Evolutionary conservation across 2,329 filamentous ascomycete genomes (phyloP).

Genomic region (Diaporthe sp.): DNA sequence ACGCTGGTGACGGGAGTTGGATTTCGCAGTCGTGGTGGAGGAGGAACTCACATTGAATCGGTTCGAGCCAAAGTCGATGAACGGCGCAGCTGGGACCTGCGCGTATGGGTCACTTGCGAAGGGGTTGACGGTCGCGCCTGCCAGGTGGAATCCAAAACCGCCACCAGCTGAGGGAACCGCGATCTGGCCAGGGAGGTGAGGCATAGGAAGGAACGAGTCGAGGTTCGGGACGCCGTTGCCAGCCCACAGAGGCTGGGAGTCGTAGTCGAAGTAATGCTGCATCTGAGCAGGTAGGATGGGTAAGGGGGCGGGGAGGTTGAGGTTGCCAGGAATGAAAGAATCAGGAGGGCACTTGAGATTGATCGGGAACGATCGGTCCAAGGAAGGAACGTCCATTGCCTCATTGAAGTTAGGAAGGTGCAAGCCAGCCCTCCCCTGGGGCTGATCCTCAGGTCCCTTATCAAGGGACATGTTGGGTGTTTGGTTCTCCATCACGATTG

Average conservation of each 20-base stretch:
- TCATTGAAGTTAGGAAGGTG: neutral
- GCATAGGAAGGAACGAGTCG: conserved; percentile 12
- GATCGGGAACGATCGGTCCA: neutral
- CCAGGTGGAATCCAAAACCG: neutral
- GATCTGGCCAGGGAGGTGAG: neutral
- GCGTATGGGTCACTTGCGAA: neutral
- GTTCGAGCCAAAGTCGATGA: neutral
- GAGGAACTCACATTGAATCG: conserved; percentile 5
- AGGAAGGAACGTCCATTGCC: neutral
- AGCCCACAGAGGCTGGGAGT: conserved; percentile 23
- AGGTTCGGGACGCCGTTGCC: neutral
- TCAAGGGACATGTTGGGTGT: accelerated
- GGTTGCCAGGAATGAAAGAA: neutral
- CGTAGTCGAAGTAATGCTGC: conserved; percentile 5
- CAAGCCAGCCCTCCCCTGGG: neutral
- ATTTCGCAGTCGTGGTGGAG: neutral
- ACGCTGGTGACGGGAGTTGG: neutral
- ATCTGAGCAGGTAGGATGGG: neutral
- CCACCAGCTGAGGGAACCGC: neutral
- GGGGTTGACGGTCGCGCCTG: neutral
- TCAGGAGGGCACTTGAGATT: neutral
- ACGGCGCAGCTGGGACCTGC: conserved; percentile 1
- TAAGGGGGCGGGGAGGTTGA: neutral
- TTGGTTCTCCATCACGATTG: neutral
- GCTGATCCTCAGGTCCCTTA: accelerated